These are phyloP conservation scores for Ophidiomyces ophidiicola DNA, from an alignment of 2,329 filamentous ascomycete species.

Conservation along the genomic window DNA sequence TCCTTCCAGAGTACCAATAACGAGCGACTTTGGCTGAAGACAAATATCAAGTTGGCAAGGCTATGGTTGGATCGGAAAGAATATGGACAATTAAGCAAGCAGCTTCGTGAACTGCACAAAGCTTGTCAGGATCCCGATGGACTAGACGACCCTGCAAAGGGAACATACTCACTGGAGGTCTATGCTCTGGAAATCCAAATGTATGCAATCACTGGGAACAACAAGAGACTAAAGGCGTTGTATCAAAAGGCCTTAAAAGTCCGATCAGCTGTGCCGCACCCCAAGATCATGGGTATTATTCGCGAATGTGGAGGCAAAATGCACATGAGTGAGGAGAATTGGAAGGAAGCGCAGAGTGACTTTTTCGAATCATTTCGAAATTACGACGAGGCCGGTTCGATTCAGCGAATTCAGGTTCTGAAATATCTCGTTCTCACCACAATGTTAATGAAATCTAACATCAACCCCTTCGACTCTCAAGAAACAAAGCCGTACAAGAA, in stretches of 20 bases:
- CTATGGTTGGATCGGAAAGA: slow-evolving; percentile 85
- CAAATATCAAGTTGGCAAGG: slow-evolving; percentile 90
- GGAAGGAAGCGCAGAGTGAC: slow-evolving; percentile 91
- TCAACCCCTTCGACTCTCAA: slow-evolving; percentile 97
- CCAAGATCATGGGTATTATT: slow-evolving; percentile 98
- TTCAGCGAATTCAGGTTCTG: slow-evolving; percentile 91
- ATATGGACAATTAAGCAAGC: slow-evolving; percentile 66
- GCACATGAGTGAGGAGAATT: slow-evolving; percentile 99
- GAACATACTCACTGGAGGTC: slow-evolving; percentile 88
- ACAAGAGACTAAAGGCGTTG: slow-evolving; percentile 86
- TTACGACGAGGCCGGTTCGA: slow-evolving; percentile 93
- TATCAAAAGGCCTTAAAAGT: slow-evolving; percentile 88
- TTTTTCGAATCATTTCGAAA: slow-evolving; percentile 99
- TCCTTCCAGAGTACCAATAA: slow-evolving; percentile 98
- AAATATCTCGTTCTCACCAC: slow-evolving; percentile 94
- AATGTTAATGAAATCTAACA: slow-evolving; percentile 96
- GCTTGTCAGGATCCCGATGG: slow-evolving; percentile 82
- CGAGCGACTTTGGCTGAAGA: slow-evolving; percentile 93
- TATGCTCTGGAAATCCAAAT: slow-evolving; percentile 98
- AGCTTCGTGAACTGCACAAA: slow-evolving; percentile 76
- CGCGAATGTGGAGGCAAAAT: slow-evolving; percentile 98
- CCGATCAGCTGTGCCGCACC: slow-evolving; percentile 92
- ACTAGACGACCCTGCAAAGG: slow-evolving; percentile 72
- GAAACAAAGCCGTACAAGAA: slow-evolving; percentile 98
- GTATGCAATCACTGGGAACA: slow-evolving; percentile 93